Percentiles rank a stretch among this genome's conserved stretches.
Evolutionary conservation across 257 asterid species (phyloP).

Genomic region (Ilex asprella): DNA sequence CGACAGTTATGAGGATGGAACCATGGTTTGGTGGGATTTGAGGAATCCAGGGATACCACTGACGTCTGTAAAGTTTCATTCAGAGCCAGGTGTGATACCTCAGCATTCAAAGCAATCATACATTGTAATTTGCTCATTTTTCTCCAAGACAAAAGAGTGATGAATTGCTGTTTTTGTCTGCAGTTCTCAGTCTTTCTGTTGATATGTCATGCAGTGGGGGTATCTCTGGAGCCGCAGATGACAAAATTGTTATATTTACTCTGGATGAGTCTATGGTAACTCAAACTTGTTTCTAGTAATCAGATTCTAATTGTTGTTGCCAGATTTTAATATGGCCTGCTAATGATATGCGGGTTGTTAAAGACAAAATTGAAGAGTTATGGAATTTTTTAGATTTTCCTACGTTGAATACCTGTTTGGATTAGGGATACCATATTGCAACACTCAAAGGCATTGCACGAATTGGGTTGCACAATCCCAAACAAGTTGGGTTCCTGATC

Average conservation of each 20-base stretch:
- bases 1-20: conserved; percentile 74
- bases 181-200: conserved; percentile 54
- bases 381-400: not conserved
- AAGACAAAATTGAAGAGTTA: no score
- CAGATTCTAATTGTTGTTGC: not conserved
- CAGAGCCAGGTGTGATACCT: conserved; percentile 47
- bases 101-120: not conserved
- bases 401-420: not conserved
- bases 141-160: not conserved
- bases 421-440: no score
- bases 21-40: conserved; percentile 87
- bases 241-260: conserved; percentile 53
- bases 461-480: no score
- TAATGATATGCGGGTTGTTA: no score
- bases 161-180: conserved; percentile 7
- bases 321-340: not conserved
- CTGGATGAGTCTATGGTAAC: conserved; percentile 47
- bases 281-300: not conserved
- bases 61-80: conserved; percentile 68
- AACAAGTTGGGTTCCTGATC: no score
- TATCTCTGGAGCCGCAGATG: conserved; percentile 83
- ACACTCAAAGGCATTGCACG: no score
- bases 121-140: not conserved
- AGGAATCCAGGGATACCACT: conserved; percentile 66
- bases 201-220: conserved; percentile 69